These are phyloP conservation scores for Fraxinus latifolia DNA, from an alignment of 305 asterid species.

Conservation along the genomic window DNA sequence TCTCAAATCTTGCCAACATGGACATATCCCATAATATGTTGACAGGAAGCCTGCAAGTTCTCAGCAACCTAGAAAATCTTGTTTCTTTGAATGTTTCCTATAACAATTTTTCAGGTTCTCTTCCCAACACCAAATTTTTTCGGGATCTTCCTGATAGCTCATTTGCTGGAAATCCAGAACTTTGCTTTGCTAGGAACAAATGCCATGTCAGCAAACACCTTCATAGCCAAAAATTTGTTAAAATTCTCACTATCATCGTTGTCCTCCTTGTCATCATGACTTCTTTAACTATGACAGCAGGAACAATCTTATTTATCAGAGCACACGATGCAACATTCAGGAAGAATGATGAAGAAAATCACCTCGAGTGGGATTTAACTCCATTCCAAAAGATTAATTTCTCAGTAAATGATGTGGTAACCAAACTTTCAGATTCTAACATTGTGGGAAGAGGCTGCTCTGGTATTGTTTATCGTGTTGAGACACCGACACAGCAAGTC, in stretches of 20 bases:
- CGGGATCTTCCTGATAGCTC: conserved; percentile 44
- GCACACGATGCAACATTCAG: conserved; percentile 24
- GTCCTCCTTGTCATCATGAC: conserved; percentile 38
- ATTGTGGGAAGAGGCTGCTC: conserved; percentile 68
- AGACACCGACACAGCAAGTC: conserved; percentile 41
- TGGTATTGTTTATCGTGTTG: conserved; percentile 61
- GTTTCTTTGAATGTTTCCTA: conserved; percentile 62
- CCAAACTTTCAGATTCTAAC: conserved; percentile 53
- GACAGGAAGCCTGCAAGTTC: conserved; percentile 48
- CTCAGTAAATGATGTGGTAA: conserved; percentile 55
- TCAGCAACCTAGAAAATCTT: conserved; percentile 57
- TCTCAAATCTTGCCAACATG: conserved; percentile 58
- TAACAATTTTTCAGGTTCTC: conserved; percentile 56
- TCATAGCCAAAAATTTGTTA: conserved; percentile 35
- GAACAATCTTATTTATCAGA: conserved; percentile 35
- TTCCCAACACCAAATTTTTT: conserved; percentile 58
- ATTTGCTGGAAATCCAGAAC: conserved; percentile 51
- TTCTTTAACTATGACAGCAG: conserved; percentile 31
- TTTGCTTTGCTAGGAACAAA: conserved; percentile 39
- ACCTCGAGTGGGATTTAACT: conserved; percentile 51
- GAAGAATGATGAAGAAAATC: conserved; percentile 44
- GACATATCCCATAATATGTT: conserved; percentile 66
- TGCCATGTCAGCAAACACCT: conserved; percentile 33
- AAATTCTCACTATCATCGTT: conserved; percentile 35
- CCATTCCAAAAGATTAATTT: conserved; percentile 65